Percentiles rank a stretch among this genome's conserved stretches.
These are phyloP conservation scores for Teunomyces gatunensis DNA, from an alignment of 805 yeast genomes.

Conservation along the genomic window DNA sequence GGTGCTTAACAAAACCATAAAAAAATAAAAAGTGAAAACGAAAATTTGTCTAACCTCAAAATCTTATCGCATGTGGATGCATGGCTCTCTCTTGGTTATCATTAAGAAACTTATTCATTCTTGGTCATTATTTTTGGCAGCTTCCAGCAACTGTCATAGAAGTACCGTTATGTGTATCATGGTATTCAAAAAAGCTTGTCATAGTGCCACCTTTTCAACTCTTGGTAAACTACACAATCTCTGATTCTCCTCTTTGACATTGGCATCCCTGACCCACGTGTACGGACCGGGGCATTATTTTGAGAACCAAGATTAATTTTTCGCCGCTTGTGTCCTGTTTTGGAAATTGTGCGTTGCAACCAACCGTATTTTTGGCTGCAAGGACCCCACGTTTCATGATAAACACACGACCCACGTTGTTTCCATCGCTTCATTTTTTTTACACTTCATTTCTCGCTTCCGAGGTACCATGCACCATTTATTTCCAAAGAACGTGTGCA, in stretches of 20 bases:
- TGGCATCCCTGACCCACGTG: slow-evolving; percentile 2
- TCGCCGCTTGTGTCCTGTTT: not conserved
- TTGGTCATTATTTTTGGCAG: not conserved
- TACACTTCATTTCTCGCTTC: not conserved
- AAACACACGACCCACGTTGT: slow-evolving; percentile 10
- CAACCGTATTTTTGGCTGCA: not conserved
- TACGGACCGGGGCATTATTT: not conserved
- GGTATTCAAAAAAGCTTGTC: not conserved
- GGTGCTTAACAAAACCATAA: not conserved
- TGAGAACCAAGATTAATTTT: not conserved
- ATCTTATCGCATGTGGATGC: not conserved
- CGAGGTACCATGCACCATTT: not conserved
- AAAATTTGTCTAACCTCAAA: not conserved
- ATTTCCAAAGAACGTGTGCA: not conserved
- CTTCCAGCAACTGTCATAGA: not conserved
- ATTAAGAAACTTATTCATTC: not conserved
- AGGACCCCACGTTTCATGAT: slow-evolving; percentile 8
- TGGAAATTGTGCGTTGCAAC: not conserved
- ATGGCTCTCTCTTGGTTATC: not conserved
- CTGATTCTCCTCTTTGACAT: not conserved
- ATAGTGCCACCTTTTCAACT: not conserved
- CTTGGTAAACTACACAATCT: not conserved
- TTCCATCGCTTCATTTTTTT: not conserved
- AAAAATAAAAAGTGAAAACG: not conserved
- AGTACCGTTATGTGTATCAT: not conserved